A percentile compares a stretch with the other conserved stretches of the same genome.
Conservation (phyloP, 2,329 filamentous ascomycete species). For the Salinomyces thailandicus region DNA sequence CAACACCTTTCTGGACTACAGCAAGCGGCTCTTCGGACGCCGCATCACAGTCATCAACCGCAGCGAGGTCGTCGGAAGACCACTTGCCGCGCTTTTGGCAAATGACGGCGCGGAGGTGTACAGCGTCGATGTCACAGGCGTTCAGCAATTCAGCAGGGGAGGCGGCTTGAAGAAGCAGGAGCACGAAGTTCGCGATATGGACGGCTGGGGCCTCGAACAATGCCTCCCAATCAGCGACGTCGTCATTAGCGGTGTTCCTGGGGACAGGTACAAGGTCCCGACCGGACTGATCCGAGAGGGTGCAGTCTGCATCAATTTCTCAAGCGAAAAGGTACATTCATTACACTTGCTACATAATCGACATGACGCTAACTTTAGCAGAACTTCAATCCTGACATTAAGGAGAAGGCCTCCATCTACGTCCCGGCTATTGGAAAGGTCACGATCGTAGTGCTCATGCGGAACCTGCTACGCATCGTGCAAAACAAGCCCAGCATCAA, state of each 20-base stretch:
- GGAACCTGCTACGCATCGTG: constrained; percentile 61
- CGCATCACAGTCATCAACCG: constrained; percentile 95
- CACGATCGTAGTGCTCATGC: constrained; percentile 80
- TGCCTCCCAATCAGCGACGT: constrained; percentile 84
- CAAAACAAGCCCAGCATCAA: constrained; percentile 16
- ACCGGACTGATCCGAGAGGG: constrained; percentile 74
- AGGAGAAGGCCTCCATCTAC: constrained; percentile 93
- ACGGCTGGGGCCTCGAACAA: constrained; percentile 67
- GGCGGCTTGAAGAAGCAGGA: constrained; percentile 73
- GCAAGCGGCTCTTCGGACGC: constrained; percentile 85
- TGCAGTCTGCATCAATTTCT: constrained; percentile 98
- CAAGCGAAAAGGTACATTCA: constrained; percentile 65
- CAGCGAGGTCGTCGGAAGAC: constrained; percentile 88
- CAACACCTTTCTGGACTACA: constrained; percentile 85
- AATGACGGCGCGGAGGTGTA: constrained; percentile 96
- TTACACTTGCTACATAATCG: neutral
- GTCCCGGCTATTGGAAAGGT: constrained; percentile 96
- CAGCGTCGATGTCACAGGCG: constrained; percentile 82
- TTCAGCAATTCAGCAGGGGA: constrained; percentile 85
- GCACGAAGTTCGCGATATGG: constrained; percentile 78
- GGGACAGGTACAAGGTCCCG: constrained; percentile 81
- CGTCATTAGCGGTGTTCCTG: constrained; percentile 85
- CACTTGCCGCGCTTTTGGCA: constrained; percentile 81
- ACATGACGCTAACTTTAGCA: constrained; percentile 19
- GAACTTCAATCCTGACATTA: constrained; percentile 84